Conservation (phyloP, 2,329 filamentous ascomycete genomes). For the Helminthosporium solani region DNA sequence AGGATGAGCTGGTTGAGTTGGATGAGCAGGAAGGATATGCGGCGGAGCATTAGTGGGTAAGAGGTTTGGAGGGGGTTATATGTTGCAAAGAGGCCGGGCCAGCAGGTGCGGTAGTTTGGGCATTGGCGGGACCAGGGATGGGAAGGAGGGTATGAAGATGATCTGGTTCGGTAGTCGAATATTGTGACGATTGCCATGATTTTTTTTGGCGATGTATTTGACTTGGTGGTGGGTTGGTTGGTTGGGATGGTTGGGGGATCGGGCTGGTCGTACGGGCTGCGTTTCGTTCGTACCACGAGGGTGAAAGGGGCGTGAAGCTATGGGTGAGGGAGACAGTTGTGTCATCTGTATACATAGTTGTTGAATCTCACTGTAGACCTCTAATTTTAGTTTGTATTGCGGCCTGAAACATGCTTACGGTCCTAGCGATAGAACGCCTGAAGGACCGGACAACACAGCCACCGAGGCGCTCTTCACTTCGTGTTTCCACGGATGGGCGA, state of each 20-base stretch:
- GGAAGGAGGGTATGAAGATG: background rate
- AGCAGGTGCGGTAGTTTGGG: constrained; percentile 13
- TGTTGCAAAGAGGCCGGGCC: constrained; percentile 8
- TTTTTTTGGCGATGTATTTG: background rate
- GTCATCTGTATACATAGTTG: too few relatives aligned
- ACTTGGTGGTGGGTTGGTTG: background rate
- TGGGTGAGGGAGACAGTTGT: too few relatives aligned
- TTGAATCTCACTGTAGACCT: too few relatives aligned
- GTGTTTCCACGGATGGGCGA: background rate
- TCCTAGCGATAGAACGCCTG: background rate
- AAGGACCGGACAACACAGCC: background rate
- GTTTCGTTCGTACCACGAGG: background rate
- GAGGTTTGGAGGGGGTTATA: constrained; percentile 11
- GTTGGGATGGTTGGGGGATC: background rate
- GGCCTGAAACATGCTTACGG: background rate
- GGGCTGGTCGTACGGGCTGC: background rate
- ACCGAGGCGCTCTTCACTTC: background rate
- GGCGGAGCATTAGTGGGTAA: constrained; percentile 7
- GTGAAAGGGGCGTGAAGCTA: background rate
- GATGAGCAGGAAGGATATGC: constrained; percentile 12
- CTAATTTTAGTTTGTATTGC: too few relatives aligned
- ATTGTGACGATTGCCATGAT: constrained; percentile 18
- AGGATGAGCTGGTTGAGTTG: constrained; percentile 6
- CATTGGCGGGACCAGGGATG: constrained; percentile 11
- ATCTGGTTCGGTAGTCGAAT: constrained; percentile 5